These are phyloP conservation scores for Diaporthe aspalathi DNA, from an alignment of 2,329 filamentous ascomycete genomes.

Conservation along the genomic window DNA sequence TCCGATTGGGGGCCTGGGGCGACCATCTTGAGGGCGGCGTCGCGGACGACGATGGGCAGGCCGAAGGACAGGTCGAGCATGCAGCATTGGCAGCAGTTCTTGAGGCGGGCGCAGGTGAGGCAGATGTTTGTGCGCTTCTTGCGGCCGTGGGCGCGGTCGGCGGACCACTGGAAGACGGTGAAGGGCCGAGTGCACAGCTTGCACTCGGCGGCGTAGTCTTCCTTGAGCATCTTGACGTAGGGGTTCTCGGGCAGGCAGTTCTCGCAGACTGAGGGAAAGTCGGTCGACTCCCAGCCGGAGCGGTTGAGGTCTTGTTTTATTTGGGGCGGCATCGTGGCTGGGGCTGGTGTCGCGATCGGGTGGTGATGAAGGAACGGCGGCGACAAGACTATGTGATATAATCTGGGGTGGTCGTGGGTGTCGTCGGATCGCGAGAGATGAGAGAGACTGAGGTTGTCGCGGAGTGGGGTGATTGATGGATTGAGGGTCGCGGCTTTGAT, in stretches of 20 bases:
- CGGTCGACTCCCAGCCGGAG: slow-evolving; percentile 94
- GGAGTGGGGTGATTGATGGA: slow-evolving; percentile 22
- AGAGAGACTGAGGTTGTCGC: slow-evolving; percentile 16
- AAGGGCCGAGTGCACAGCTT: slow-evolving; percentile 94
- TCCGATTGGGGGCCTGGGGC: slow-evolving; percentile 91
- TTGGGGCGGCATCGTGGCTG: slow-evolving; percentile 77
- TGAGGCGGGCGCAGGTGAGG: slow-evolving; percentile 93
- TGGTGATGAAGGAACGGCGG: background rate
- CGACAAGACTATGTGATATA: background rate
- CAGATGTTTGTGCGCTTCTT: slow-evolving; percentile 97
- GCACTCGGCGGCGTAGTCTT: slow-evolving; percentile 91
- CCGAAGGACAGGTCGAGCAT: slow-evolving; percentile 98
- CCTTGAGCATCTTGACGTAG: slow-evolving; percentile 99
- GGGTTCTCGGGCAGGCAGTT: slow-evolving; percentile 95
- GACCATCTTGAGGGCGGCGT: slow-evolving; percentile 97
- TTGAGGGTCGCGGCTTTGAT: background rate
- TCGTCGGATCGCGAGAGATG: background rate
- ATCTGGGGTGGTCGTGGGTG: background rate
- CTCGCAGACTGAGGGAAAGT: slow-evolving; percentile 90
- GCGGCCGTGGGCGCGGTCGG: slow-evolving; percentile 85
- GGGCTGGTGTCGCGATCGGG: slow-evolving; percentile 36
- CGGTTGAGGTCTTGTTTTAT: slow-evolving; percentile 97
- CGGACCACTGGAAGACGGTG: slow-evolving; percentile 94
- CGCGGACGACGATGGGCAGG: slow-evolving; percentile 91
- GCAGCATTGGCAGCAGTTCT: slow-evolving; percentile 99